A percentile compares a stretch with the other conserved stretches of the same genome.
Evolutionary conservation across 768 basidiomycete genomes (phyloP).

Genomic region (Lanmaoa pseudosensibilis): DNA sequence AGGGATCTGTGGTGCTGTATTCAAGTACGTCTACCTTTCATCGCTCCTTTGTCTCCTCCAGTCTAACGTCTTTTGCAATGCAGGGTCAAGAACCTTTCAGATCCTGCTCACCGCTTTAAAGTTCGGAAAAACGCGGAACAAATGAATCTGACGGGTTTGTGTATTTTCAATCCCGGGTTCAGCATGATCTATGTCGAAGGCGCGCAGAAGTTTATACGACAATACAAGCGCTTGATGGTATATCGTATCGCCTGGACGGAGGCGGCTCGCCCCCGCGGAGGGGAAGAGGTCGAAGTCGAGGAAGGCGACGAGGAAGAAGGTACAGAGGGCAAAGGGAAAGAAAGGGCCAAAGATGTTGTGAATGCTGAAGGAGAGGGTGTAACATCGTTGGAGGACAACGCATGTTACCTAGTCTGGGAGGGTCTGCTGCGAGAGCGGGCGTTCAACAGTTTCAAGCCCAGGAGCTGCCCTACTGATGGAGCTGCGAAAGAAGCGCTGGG

Average conservation of each 20-base stretch:
- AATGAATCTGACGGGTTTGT: slow-evolving; percentile 80
- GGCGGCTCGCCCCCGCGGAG: slow-evolving; percentile 74
- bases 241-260: slow-evolving; percentile 94
- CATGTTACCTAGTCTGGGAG: slow-evolving; percentile 91
- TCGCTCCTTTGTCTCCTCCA: neutral
- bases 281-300: slow-evolving; percentile 68
- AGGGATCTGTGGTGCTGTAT: slow-evolving; percentile 79
- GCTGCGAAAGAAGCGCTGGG: slow-evolving; percentile 87
- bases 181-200: slow-evolving; percentile 94
- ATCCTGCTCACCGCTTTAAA: slow-evolving; percentile 94
- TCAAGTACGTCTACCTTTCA: slow-evolving; percentile 66
- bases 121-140: slow-evolving; percentile 96
- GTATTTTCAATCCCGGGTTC: slow-evolving; percentile 88
- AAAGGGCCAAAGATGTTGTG: slow-evolving; percentile 33
- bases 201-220: slow-evolving; percentile 76
- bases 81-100: slow-evolving; percentile 85
- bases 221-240: slow-evolving; percentile 86
- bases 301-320: slow-evolving; percentile 46
- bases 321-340: slow-evolving; percentile 29
- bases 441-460: slow-evolving; percentile 79
- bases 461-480: slow-evolving; percentile 79
- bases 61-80: neutral
- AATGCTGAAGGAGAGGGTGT: slow-evolving; percentile 14
- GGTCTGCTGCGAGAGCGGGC: slow-evolving; percentile 80
- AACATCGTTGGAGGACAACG: slow-evolving; percentile 76